A percentile compares a stretch with the other conserved stretches of the same genome.
These are phyloP conservation scores for Paraurostyla sp. DNA, from an alignment of 73 alveolate species.

Conservation along the genomic window DNA sequence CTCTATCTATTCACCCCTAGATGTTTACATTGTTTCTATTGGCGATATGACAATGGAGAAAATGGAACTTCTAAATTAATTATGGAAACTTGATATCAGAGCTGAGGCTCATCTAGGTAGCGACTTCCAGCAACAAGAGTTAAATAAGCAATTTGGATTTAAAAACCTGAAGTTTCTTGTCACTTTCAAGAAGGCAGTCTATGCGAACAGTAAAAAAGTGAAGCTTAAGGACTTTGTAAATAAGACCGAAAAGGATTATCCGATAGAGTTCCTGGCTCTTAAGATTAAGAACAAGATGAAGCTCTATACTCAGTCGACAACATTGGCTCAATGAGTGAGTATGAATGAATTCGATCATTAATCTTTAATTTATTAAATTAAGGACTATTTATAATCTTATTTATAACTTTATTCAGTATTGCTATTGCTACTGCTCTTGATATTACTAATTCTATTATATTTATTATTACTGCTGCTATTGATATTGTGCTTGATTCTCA, in stretches of 20 bases:
- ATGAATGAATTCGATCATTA: no score
- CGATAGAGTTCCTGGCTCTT: constrained; percentile 14
- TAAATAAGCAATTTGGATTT: background rate
- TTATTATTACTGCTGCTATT: no score
- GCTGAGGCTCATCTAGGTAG: constrained; percentile 49
- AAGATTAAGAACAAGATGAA: background rate
- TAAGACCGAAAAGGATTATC: constrained; percentile 22
- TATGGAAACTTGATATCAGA: constrained; percentile 30
- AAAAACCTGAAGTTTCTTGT: constrained; percentile 1
- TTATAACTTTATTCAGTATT: no score
- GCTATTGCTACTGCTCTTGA: no score
- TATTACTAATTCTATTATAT: no score
- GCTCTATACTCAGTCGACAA: no score
- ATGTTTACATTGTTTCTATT: constrained; percentile 54
- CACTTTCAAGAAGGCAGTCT: constrained; percentile 44
- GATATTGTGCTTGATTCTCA: no score
- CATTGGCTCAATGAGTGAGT: no score
- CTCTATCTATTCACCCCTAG: background rate
- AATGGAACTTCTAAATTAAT: constrained; percentile 27
- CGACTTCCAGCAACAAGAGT: constrained; percentile 1
- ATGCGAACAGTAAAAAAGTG: constrained; percentile 37
- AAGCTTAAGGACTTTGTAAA: constrained; percentile 30
- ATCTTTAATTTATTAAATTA: no score
- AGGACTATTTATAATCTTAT: no score
- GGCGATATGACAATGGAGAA: constrained; percentile 58